These are phyloP conservation scores for Aristolochia contorta DNA, from an alignment of 164 flowering plant species.

Conservation along the genomic window DNA sequence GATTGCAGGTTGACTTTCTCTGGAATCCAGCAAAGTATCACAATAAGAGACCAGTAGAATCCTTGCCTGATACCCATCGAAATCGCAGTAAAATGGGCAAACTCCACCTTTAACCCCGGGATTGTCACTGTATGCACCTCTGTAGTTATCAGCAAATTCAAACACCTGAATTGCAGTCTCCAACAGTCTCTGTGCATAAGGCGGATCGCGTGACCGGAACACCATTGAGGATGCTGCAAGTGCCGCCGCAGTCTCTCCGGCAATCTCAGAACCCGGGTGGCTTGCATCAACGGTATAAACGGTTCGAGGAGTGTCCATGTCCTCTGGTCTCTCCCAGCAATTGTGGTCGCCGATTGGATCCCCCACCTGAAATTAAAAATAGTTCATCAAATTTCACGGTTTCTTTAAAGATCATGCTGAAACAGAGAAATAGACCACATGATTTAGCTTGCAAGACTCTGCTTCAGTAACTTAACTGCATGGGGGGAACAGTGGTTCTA, in stretches of 20 bases:
- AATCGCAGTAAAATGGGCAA: conserved; percentile 94
- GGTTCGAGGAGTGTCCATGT: conserved; percentile 88
- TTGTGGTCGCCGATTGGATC: conserved; percentile 72
- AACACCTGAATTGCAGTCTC: conserved; percentile 49
- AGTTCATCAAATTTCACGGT: too few species aligned
- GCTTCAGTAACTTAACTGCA: too few species aligned
- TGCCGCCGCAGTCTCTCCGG: conserved; percentile 94
- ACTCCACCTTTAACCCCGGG: conserved; percentile 52
- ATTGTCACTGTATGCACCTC: conserved; percentile 94
- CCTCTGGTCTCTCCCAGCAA: conserved; percentile 98
- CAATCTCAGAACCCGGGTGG: conserved; percentile 81
- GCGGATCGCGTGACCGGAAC: conserved; percentile 61
- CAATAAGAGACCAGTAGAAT: background rate
- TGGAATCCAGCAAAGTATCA: background rate
- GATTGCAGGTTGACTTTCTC: too few species aligned
- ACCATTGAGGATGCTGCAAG: conserved; percentile 87
- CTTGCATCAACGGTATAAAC: conserved; percentile 73
- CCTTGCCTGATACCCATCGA: conserved; percentile 77
- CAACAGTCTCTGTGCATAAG: conserved; percentile 59
- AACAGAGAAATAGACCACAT: too few species aligned
- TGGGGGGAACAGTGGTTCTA: too few species aligned
- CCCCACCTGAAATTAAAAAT: conserved; percentile 52
- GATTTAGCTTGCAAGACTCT: too few species aligned
- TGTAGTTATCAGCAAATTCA: conserved; percentile 61
- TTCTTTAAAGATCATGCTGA: too few species aligned